phyloP scores from a whole-genome alignment of 768 basidiomycete species.

The Dendrothele bispora region DNA sequence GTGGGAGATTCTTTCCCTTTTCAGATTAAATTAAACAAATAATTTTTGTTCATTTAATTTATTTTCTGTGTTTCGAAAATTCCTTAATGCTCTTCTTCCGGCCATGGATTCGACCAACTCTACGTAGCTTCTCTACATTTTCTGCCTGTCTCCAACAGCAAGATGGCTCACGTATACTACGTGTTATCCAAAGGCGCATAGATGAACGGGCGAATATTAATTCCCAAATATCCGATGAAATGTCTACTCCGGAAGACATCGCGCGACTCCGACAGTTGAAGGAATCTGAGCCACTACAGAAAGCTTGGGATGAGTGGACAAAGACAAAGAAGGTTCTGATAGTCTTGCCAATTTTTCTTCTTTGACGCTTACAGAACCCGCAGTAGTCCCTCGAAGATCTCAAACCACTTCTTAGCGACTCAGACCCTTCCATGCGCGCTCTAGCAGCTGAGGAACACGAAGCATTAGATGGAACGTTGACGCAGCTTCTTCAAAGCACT shows the following conservation, averaged over 20 bases:
- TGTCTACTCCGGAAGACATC: slow-evolving; percentile 58
- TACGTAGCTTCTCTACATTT: slow-evolving; percentile 4
- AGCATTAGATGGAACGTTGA: slow-evolving; percentile 23
- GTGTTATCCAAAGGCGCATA: slow-evolving; percentile 53
- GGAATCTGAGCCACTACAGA: slow-evolving; percentile 65
- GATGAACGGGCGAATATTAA: slow-evolving; percentile 46
- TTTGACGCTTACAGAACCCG: slow-evolving; percentile 10
- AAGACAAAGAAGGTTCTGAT: slow-evolving; percentile 51
- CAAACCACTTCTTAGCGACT: slow-evolving; percentile 59
- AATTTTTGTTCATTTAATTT: too few species aligned
- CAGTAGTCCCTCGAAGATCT: slow-evolving; percentile 70
- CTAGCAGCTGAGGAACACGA: slow-evolving; percentile 14
- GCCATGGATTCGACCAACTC: slow-evolving; percentile 3
- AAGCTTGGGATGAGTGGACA: slow-evolving; percentile 68
- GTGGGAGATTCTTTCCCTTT: too few species aligned
- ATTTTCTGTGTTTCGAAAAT: too few species aligned
- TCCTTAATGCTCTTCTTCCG: slow-evolving; percentile 2
- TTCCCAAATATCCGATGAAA: slow-evolving; percentile 51
- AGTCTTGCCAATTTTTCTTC: slow-evolving; percentile 21
- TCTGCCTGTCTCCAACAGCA: slow-evolving; percentile 4
- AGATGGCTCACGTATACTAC: slow-evolving; percentile 52
- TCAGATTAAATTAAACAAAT: too few species aligned
- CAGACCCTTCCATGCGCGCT: slow-evolving; percentile 72
- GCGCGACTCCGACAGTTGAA: slow-evolving; percentile 59
- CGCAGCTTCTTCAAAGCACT: slow-evolving; percentile 35